These are phyloP conservation scores for Exsudoporus frostii DNA, from an alignment of 768 basidiomycete genomes.

Conservation along the genomic window DNA sequence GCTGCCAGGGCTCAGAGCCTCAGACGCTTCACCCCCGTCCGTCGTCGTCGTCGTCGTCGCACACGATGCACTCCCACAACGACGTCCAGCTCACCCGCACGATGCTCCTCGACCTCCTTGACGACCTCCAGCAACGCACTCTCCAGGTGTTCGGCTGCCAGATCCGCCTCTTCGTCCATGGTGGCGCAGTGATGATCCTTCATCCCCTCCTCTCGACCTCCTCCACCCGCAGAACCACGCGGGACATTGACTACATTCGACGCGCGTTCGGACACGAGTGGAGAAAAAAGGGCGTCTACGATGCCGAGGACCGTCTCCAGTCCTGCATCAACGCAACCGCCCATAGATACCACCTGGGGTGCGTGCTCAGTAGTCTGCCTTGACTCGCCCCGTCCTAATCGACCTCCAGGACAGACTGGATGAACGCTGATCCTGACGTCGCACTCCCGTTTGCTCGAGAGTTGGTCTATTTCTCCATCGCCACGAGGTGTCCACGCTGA, in stretches of 20 bases:
- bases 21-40: background rate
- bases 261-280: slow-evolving; percentile 60
- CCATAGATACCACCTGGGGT: slow-evolving; percentile 43
- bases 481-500: slow-evolving; percentile 10
- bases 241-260: slow-evolving; percentile 67
- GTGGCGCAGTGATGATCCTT: slow-evolving; percentile 72
- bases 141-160: slow-evolving; percentile 44
- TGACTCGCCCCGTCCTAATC: background rate
- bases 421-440: slow-evolving; percentile 73
- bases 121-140: slow-evolving; percentile 50
- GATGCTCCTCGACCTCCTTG: slow-evolving; percentile 45
- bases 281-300: slow-evolving; percentile 42
- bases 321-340: slow-evolving; percentile 58
- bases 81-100: slow-evolving; percentile 30
- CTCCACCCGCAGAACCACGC: slow-evolving; percentile 48
- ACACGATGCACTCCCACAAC: slow-evolving; percentile 33
- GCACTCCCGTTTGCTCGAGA: slow-evolving; percentile 64
- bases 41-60: background rate
- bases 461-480: slow-evolving; percentile 36
- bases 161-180: slow-evolving; percentile 64
- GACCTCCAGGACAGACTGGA: slow-evolving; percentile 51
- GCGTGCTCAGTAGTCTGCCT: slow-evolving; percentile 11
- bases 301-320: slow-evolving; percentile 54
- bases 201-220: slow-evolving; percentile 43
- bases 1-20: background rate